Base-by-base conservation (phyloP, 2,329 filamentous ascomycete genomes). In the Colletotrichum cordylinicola region DNA sequence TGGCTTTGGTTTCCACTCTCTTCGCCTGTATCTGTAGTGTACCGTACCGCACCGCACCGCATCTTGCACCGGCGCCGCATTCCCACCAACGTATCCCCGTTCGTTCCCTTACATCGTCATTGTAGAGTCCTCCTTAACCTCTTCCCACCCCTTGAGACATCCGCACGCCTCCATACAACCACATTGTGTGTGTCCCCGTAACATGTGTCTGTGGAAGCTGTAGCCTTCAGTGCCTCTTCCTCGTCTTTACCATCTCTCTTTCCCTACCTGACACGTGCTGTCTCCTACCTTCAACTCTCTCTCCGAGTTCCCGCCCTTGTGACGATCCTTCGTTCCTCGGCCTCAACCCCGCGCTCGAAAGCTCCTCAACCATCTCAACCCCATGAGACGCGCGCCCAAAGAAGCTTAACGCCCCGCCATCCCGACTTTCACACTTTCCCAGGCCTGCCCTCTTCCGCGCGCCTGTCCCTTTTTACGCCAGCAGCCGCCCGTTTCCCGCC, bases 21-120 rank as follows among this genome's bases (percentile, higher is more conserved):
- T 55, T 33, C 70, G 52, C 52, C 43, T 52, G 43, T 52, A 52
- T 60, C 16, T 60, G 56, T 60, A 24, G n/a, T 12, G 15, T 56
- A 27, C 24, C 24, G 24, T 6, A 27, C 24, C 24, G 24, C 24
- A 27, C 24, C 24, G 24, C 24, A 27, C 48, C n/a, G 43, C 43
- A 52, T 52, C 43, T 21, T 24, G 43, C n/a, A 39, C 12, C 29
- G 33, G 60, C 31, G 21, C 33, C 33, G 60, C 60, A 64, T 39
- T 64, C 61, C 67, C 60, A 72, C 72, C 68, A 39, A 43, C 55
- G 29, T 13, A 52, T 52, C 43, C 43, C 60, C 70, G 58, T 27
- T 24, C 68, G 29, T 76, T 69, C 65, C 70, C 70, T 76, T 74
- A 69, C 74, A 76, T 76, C 74, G 74, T 76, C 74, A 76, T 65